Evolutionary conservation across 441 rosid genomes (phyloP), one percentile per base, ranked within the genome.

Genomic region (Eugenia klotzschiana): DNA sequence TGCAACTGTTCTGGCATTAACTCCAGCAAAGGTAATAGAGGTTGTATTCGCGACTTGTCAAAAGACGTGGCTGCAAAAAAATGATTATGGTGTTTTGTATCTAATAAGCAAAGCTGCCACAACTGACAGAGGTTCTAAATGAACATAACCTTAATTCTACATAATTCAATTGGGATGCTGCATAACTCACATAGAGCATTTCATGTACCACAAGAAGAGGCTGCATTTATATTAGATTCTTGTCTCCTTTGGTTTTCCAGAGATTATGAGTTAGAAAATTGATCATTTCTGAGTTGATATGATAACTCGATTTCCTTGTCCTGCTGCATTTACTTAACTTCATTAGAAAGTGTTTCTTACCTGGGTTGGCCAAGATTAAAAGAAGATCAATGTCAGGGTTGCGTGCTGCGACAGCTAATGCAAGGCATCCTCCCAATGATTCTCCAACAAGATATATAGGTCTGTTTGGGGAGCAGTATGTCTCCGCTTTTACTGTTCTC

Each of bases 371-470:
- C 89, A 96, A 87, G 86, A 96, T 89, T 73, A 96, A 88, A 41
- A 88, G 84, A 80, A 94, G 94, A 90, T 95, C 98, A 64, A 90
- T 79, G 7, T 89, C 84, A 56, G 97, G 94, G 84, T 91, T 94
- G 79, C 90, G 90, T 80, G 95, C 94, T 25, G 98, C 97, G 84
- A 94, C 93, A 43, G 94, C 89, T 51, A 96, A 88, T 14, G 97
- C 98, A 46, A 96, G 90, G 91, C 98, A 95, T 82, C 94, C 98
- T 86, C 98, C 98, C 37, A 93, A 85, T 85, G 98, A 94, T 85
- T 96, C 98, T 50, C 98, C 98, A 83, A 94, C 93, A 83, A 97
- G 91, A 89, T 95, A 95, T 74, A 97, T 93, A 72, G 99, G 99
- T 86, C 92, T 89, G 52, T 85, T 87, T 7, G 91, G 96, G n/a